Conservation (phyloP, 23 red algal genomes). For the Gracilaria gracilis region DNA sequence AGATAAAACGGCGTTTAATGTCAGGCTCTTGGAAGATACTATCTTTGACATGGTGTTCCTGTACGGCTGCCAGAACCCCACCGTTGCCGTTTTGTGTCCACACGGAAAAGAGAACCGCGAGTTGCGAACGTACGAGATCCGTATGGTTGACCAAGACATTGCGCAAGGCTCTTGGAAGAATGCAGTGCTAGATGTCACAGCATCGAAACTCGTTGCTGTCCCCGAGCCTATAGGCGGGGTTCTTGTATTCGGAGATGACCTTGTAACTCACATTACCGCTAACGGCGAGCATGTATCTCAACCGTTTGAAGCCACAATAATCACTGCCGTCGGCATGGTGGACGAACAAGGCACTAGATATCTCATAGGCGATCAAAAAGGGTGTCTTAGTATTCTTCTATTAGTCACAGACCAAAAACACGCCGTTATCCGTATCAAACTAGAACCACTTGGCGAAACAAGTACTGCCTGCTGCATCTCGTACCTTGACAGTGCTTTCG, state of each 20-base stretch:
- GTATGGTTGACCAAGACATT: conserved; percentile 83
- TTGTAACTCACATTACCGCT: conserved; percentile 66
- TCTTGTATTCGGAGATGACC: conserved; percentile 82
- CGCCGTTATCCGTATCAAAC: conserved; percentile 42
- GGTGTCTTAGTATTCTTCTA: conserved; percentile 84
- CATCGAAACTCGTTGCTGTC: conserved; percentile 81
- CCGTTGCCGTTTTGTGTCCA: conserved; percentile 79
- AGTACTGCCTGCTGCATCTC: conserved; percentile 75
- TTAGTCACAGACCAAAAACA: conserved; percentile 57
- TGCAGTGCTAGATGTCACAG: conserved; percentile 68
- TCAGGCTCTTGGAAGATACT: conserved; percentile 76
- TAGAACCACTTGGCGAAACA: conserved; percentile 89
- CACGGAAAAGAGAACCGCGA: conserved; percentile 55
- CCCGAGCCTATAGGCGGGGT: conserved; percentile 74
- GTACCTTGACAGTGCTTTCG: conserved; percentile 89
- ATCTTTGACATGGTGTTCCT: conserved; percentile 94
- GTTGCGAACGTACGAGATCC: conserved; percentile 75
- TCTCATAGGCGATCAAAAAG: conserved; percentile 91
- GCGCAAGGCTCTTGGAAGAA: conserved; percentile 56
- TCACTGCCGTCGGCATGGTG: conserved; percentile 65
- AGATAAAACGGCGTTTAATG: conserved; percentile 90
- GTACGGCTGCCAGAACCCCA: conserved; percentile 78
- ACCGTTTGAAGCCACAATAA: conserved; percentile 70
- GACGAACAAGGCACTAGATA: conserved; percentile 77
- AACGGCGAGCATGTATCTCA: conserved; percentile 27